Evolutionary conservation across 1,139 yeast species (phyloP).

Genomic region (Candida tetrigidarum): DNA sequence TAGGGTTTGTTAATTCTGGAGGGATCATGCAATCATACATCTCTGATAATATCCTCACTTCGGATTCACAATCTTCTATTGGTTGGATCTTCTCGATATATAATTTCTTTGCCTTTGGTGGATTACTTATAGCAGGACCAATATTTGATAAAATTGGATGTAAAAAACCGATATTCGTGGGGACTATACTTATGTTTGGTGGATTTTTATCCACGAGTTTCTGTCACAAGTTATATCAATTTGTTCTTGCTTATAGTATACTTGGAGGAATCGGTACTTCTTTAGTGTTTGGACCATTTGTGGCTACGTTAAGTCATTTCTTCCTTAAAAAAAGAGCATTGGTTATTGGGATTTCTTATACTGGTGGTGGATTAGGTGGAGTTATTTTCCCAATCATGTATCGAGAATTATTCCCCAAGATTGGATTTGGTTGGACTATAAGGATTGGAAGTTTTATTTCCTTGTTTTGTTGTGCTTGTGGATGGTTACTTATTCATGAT

Average conservation of each 20-base stretch:
- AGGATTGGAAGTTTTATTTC: conserved; percentile 29
- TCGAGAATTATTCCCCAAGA: conserved; percentile 23
- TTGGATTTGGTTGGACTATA: conserved; percentile 36
- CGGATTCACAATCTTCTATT: conserved; percentile 25
- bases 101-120: conserved; percentile 33
- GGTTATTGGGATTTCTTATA: conserved; percentile 29
- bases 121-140: conserved; percentile 34
- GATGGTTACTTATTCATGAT: conserved; percentile 24
- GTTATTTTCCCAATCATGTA: conserved; percentile 30
- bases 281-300: conserved; percentile 29
- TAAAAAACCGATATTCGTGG: conserved; percentile 21
- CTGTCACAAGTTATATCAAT: conserved; percentile 27
- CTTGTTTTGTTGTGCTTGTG: conserved; percentile 20
- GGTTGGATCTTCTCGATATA: conserved; percentile 40
- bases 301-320: conserved; percentile 29
- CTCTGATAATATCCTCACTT: conserved; percentile 21
- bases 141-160: conserved; percentile 30
- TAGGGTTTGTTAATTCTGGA: conserved; percentile 31
- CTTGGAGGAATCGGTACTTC: conserved; percentile 32
- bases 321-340: conserved; percentile 26
- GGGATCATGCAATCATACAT: conserved; percentile 35
- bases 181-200: conserved; percentile 21
- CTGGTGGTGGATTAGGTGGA: conserved; percentile 37
- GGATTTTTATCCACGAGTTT: conserved; percentile 31
- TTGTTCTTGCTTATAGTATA: conserved; percentile 27